phyloP scores from a whole-genome alignment of 305 asterid genomes.

The Fraxinus floribunda region DNA sequence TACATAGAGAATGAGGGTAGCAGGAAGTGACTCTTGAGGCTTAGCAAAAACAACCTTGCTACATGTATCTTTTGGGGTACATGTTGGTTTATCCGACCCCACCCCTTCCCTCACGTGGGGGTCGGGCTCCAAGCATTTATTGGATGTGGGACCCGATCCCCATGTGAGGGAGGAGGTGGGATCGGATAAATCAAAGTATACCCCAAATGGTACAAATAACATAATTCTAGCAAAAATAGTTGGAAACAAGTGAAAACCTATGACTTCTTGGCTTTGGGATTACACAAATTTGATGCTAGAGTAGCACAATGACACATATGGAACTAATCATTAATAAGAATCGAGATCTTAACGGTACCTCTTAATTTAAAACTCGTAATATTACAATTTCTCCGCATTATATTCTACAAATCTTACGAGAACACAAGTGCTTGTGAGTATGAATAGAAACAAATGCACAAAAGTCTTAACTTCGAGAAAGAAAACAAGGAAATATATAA shows the following conservation, averaged over 20 bases:
- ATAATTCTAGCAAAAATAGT: background rate
- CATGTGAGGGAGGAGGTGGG: no score
- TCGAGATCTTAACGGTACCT: background rate
- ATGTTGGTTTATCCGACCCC: no score
- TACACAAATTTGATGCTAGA: background rate
- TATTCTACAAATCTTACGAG: background rate
- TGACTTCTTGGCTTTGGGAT: background rate
- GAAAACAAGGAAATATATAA: background rate
- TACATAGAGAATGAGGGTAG: background rate
- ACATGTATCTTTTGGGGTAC: no score
- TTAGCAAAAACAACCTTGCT: background rate
- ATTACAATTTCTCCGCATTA: background rate
- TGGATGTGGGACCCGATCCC: no score
- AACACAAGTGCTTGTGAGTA: background rate
- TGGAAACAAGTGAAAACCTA: background rate
- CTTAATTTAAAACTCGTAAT: background rate
- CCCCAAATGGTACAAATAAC: no score
- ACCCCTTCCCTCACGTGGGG: no score
- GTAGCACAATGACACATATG: background rate
- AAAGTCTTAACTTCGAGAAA: background rate
- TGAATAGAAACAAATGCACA: background rate
- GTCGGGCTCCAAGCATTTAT: no score
- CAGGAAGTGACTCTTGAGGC: background rate
- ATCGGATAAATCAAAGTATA: no score
- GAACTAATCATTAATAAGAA: background rate